Base-by-base conservation (phyloP, 2,329 filamentous ascomycete species). In the Xylaria sp. region DNA sequence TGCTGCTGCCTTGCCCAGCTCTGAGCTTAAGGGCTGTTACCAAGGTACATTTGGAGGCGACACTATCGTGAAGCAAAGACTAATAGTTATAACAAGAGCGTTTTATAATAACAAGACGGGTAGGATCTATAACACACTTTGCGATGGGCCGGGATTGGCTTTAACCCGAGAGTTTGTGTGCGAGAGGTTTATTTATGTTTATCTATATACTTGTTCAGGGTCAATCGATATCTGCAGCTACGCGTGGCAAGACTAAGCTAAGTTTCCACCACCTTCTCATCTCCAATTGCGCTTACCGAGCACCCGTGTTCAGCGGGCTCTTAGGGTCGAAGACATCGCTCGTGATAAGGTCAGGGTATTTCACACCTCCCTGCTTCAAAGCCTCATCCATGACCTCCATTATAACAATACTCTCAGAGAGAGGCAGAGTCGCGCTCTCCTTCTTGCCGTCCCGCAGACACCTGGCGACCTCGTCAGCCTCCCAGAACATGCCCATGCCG, bases 401-500 rank as follows among this genome's bases (percentile, higher is more conserved):
- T 72, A 97, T 93, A 58, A 90, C 86, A 64, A 97, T 84, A 77
- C 91, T 95, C 86, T 97, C 94, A 55, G 88, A 86, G 84, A 89
- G 88, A 23, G 90, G 89, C 80, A 96, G 82, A 13, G 86, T 86
- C 57, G 87, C 85, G 78, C 93, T 94, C 84, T 97, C 91, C 76
- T 90, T 87, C 81, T 89, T 89, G 25, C 93, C 92, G 78, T 96
- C 93, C 52, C 91, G 85, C 66, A 97, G 78, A 73, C 91, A 93
- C 55, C 90, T 85, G 34, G 91, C 92, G 72, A 89, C 91, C 83
- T 94, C 92, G 78, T 94, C 92, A 1, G 93, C 93, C 80, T 94
- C 92, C 91, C 91, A 95, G 82, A 93, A 96, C 92, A 97, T 96
- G 59, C 93, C 94, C 72, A 93, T 91, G 12, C 93, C 93, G 82